phyloP scores from a whole-genome alignment of 345 rosid species.

The Eutrema yunnanense region DNA sequence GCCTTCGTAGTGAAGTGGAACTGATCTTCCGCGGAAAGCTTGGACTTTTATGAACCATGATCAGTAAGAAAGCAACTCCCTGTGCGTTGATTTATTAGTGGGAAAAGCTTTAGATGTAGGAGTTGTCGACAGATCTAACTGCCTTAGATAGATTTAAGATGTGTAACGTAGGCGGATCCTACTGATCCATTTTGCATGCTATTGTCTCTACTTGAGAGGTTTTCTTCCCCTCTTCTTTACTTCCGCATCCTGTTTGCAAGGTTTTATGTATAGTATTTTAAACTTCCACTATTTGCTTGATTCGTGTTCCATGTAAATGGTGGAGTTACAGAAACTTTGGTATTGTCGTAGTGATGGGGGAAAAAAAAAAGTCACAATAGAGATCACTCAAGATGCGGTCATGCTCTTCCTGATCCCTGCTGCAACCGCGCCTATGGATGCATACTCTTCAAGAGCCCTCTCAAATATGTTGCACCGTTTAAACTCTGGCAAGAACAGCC shows the following conservation, averaged over 20 bases:
- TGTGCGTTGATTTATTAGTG: conserved; percentile 7
- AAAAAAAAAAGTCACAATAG: background rate
- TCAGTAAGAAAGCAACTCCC: conserved; percentile 20
- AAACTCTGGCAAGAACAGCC: conserved; percentile 48
- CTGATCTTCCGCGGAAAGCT: conserved; percentile 48
- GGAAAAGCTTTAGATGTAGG: conserved; percentile 19
- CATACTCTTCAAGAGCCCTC: conserved; percentile 42
- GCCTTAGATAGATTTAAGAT: conserved; percentile 12
- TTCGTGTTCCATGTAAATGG: background rate
- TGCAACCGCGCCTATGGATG: conserved; percentile 22
- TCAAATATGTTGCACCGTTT: conserved; percentile 10
- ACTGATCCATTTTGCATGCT: conserved; percentile 8
- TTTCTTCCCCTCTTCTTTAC: background rate
- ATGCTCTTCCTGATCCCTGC: background rate
- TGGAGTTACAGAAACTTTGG: background rate
- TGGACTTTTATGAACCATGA: conserved; percentile 36
- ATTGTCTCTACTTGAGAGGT: background rate
- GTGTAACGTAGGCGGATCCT: conserved; percentile 6
- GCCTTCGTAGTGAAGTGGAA: conserved; percentile 69
- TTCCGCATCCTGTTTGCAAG: background rate
- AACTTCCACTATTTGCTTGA: conserved; percentile 7
- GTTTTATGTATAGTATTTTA: conserved; percentile 2
- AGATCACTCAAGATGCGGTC: background rate
- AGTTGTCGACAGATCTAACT: background rate
- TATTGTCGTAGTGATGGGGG: background rate